Base-by-base conservation (phyloP, 2,329 filamentous ascomycete genomes). In the Diaporthe batatas region DNA sequence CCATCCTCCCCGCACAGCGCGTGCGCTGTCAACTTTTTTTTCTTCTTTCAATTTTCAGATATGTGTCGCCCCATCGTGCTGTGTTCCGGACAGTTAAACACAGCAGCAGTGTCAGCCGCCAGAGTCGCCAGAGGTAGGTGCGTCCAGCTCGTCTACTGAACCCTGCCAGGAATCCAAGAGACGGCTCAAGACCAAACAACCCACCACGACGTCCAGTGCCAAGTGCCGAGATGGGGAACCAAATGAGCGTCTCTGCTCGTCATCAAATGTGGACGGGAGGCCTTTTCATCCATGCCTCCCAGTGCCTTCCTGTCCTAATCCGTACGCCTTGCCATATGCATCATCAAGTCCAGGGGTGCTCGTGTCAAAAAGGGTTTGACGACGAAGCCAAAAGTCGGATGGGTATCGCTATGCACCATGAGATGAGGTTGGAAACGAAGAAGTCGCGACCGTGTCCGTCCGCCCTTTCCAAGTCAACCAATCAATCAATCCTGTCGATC, bases 381-480 rank as follows among this genome's bases (percentile, higher is more conserved):
- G 34, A 23, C 55, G 21, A 18, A 62, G 49, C 42, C 55, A 70
- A 14, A 10, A 32, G 23, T n/a, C 14, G 36, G 29, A 5, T 34
- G 68, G 68, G 68, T 70, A 70, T 70, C 68, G 68, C 68, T 70
- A 70, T 70, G 68, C 68, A 70, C 34, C 34, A 32, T 67, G 62
- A 67, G 62, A 32, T 67, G 62, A 67, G 62, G 32, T 11, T 14
- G 39, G 6, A 42, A 42, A 42, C 4, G 23, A 44, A 70, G 23
- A 47, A 62, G 49, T 62, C 55, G 58, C 62, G 68, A 47, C 34
- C 68, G 36, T 62, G 18, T 39, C 34, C 44, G 55, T 18, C 39
- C 10, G 39, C 14, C 23, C 68, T 34, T 67, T 21, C 14, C 14
- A 16, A 67, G 42, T 65, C 59, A 29, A 29, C 5, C 29, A 16